Conservation (phyloP, 306 rosid genomes). For the Hippophae rhamnoides region DNA sequence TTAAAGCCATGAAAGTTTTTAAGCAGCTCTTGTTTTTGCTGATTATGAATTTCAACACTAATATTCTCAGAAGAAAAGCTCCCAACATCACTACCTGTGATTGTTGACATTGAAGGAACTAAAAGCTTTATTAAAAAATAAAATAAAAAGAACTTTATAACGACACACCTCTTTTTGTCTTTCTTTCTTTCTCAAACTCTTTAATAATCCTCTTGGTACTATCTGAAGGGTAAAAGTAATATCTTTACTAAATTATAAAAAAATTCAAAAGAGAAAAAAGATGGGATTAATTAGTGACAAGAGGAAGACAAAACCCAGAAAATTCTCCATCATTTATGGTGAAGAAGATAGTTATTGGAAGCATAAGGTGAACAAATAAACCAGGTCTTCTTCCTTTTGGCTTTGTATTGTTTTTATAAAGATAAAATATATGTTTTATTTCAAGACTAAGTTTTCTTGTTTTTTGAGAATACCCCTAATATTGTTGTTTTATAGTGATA, state of each 20-base stretch:
- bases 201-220: neutral
- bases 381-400: slow-evolving; percentile 30
- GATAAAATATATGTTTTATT: neutral
- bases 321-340: slow-evolving; percentile 69
- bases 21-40: slow-evolving; percentile 20
- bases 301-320: slow-evolving; percentile 81
- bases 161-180: neutral
- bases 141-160: slow-evolving; percentile 10
- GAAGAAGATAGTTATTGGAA: slow-evolving; percentile 33
- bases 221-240: neutral
- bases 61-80: slow-evolving; percentile 64
- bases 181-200: slow-evolving; percentile 15
- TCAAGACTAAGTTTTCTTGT: slow-evolving; percentile 14
- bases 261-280: slow-evolving; percentile 27
- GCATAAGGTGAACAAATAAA: slow-evolving; percentile 38
- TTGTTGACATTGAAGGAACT: slow-evolving; percentile 56
- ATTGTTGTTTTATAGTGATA: slow-evolving; percentile 17
- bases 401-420: slow-evolving; percentile 26
- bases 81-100: slow-evolving; percentile 52
- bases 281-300: slow-evolving; percentile 37
- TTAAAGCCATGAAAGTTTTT: slow-evolving; percentile 47
- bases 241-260: slow-evolving; percentile 14
- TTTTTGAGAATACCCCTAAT: slow-evolving; percentile 33
- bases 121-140: slow-evolving; percentile 8
- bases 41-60: slow-evolving; percentile 26